phyloP scores from a whole-genome alignment of 495 filamentous ascomycete genomes.

The Hyaloscypha finlandica region DNA sequence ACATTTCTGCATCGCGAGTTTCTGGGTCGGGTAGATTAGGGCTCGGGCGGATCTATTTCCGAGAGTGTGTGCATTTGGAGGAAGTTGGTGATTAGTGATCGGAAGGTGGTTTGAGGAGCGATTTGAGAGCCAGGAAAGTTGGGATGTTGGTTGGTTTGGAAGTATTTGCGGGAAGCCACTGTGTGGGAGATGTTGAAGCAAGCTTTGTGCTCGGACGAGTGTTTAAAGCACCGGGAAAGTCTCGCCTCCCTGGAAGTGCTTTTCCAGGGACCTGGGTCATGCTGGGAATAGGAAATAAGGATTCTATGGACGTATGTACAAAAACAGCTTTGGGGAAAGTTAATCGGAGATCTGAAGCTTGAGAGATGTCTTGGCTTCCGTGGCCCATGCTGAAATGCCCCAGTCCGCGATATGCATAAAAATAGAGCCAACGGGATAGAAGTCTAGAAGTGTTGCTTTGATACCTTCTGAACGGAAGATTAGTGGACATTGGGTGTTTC shows the following conservation, averaged over 20 bases:
- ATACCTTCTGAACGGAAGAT: too few species aligned
- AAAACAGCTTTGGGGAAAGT: not conserved
- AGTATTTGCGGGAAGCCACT: not conserved
- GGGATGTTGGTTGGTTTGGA: not conserved
- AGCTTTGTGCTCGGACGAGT: not conserved
- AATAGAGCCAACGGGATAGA: too few species aligned
- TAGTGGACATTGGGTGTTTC: too few species aligned
- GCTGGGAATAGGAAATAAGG: not conserved
- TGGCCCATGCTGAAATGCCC: too few species aligned
- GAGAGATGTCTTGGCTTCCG: too few species aligned
- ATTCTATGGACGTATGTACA: not conserved
- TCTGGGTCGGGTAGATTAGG: not conserved
- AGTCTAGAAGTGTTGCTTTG: too few species aligned
- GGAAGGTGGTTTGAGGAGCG: not conserved
- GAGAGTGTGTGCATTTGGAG: not conserved
- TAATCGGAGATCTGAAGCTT: too few species aligned
- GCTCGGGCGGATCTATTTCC: not conserved
- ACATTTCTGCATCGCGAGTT: not conserved
- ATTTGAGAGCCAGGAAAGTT: not conserved
- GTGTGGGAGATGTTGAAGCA: not conserved
- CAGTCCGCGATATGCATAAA: too few species aligned
- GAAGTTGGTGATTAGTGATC: not conserved
- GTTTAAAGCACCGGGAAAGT: not conserved
- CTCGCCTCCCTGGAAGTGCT: not conserved
- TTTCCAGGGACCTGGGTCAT: not conserved